These are phyloP conservation scores for Podospora conica DNA, from an alignment of 495 filamentous ascomycete genomes.

Conservation along the genomic window DNA sequence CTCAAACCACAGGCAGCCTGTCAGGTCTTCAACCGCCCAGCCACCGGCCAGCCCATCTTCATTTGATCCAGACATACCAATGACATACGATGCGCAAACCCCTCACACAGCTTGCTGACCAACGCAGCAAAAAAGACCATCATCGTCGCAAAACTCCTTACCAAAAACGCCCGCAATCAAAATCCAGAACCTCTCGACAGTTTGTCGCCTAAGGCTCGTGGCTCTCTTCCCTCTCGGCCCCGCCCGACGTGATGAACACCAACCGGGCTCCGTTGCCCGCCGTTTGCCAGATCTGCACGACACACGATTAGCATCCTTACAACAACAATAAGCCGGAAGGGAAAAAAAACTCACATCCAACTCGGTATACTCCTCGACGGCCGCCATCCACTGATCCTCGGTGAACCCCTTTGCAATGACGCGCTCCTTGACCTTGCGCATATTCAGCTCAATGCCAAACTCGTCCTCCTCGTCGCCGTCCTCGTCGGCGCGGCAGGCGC, in stretches of 20 bases:
- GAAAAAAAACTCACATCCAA: conserved; percentile 66
- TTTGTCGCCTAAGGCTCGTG: conserved; percentile 7
- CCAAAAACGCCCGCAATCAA: neutral
- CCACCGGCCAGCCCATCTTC: neutral
- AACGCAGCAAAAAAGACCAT: neutral
- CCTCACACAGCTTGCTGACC: neutral
- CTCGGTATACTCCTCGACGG: conserved; percentile 82
- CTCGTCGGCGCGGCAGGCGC: conserved; percentile 61
- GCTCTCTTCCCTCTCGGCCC: conserved; percentile 32
- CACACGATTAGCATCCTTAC: neutral
- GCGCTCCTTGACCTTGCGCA: conserved; percentile 79
- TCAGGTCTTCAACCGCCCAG: neutral
- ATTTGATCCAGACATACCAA: neutral
- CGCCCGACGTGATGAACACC: conserved; percentile 58
- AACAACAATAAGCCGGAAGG: neutral
- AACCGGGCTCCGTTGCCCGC: conserved; percentile 77
- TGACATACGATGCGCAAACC: neutral
- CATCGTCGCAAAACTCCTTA: neutral
- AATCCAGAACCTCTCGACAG: neutral
- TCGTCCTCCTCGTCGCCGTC: conserved; percentile 41
- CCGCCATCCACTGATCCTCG: conserved; percentile 77
- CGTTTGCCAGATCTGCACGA: conserved; percentile 84
- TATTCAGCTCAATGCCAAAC: conserved; percentile 66
- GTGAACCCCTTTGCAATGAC: conserved; percentile 97
- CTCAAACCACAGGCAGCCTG: too few species aligned